Evolutionary conservation across 805 yeast species (phyloP).

Genomic region (Millerozyma acaciae): DNA sequence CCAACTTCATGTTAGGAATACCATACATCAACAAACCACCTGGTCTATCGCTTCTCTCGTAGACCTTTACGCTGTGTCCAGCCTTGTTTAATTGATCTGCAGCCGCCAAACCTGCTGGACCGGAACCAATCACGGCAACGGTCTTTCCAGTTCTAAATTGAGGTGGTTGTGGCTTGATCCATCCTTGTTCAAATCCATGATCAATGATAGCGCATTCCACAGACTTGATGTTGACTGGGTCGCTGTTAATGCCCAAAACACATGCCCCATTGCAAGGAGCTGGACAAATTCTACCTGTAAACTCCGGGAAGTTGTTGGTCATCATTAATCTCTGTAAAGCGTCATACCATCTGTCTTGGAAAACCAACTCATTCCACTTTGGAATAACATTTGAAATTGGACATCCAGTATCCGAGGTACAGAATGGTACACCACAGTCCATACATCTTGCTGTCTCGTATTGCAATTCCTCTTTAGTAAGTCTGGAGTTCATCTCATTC

Average conservation of each 20-base stretch:
- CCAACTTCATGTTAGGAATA: slow-evolving; percentile 98
- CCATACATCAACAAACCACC: slow-evolving; percentile 99
- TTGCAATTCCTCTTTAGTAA: slow-evolving; percentile 81
- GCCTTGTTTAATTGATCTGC: slow-evolving; percentile 97
- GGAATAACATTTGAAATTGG: slow-evolving; percentile 97
- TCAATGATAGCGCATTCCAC: slow-evolving; percentile 96
- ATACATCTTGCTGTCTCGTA: slow-evolving; percentile 96
- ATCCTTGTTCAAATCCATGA: slow-evolving; percentile 92
- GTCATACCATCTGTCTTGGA: slow-evolving; percentile 90
- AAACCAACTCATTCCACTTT: slow-evolving; percentile 95
- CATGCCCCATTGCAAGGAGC: slow-evolving; percentile 98
- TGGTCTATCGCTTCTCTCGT: slow-evolving; percentile 90
- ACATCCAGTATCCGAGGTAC: slow-evolving; percentile 97
- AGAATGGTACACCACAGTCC: slow-evolving; percentile 99
- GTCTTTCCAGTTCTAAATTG: slow-evolving; percentile 74
- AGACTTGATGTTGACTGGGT: slow-evolving; percentile 94
- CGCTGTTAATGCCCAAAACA: slow-evolving; percentile 87
- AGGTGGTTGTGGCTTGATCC: slow-evolving; percentile 89
- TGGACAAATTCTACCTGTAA: slow-evolving; percentile 97
- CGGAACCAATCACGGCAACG: slow-evolving; percentile 90
- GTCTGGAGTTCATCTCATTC: slow-evolving; percentile 81
- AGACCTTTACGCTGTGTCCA: slow-evolving; percentile 88
- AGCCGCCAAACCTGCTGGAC: slow-evolving; percentile 94
- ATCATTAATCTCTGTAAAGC: slow-evolving; percentile 87
- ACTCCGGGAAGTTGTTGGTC: slow-evolving; percentile 98